phyloP scores from a whole-genome alignment of 768 basidiomycete genomes.

The Cytidiella melzeri region DNA sequence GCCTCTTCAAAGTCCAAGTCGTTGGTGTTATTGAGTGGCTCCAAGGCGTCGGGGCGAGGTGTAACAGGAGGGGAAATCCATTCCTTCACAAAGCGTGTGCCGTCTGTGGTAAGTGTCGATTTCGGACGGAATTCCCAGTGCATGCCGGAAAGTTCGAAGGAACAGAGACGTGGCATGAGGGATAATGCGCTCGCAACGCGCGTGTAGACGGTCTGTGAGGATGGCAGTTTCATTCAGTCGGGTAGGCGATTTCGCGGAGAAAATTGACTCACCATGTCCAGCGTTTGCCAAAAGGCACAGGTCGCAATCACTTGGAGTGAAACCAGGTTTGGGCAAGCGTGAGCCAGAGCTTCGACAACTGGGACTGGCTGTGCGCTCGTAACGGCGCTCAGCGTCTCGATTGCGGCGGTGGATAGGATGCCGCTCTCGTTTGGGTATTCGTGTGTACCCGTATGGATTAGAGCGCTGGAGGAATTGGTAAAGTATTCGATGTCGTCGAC shows the following conservation, averaged over 20 bases:
- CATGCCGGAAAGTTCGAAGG: slow-evolving; percentile 72
- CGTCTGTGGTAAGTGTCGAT: slow-evolving; percentile 14
- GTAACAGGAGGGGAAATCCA: slow-evolving; percentile 25
- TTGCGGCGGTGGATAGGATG: slow-evolving; percentile 24
- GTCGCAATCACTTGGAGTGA: slow-evolving; percentile 60
- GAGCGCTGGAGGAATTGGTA: slow-evolving; percentile 35
- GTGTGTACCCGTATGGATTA: background rate
- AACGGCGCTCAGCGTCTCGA: slow-evolving; percentile 53
- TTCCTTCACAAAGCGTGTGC: slow-evolving; percentile 17
- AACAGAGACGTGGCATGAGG: slow-evolving; percentile 53
- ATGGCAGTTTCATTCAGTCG: too few species aligned
- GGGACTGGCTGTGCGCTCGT: slow-evolving; percentile 51
- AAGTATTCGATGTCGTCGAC: slow-evolving; percentile 50
- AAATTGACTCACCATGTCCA: slow-evolving; percentile 25
- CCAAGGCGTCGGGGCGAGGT: slow-evolving; percentile 18
- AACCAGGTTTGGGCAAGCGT: slow-evolving; percentile 51
- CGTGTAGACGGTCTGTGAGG: slow-evolving; percentile 51
- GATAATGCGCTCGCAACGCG: slow-evolving; percentile 52
- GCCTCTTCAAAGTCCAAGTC: slow-evolving; percentile 24
- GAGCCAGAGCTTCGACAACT: slow-evolving; percentile 51
- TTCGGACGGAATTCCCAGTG: slow-evolving; percentile 60
- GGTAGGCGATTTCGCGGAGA: slow-evolving; percentile 1
- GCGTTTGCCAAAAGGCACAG: slow-evolving; percentile 26
- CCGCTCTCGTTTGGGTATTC: background rate
- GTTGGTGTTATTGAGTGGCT: slow-evolving; percentile 10